Evolutionary conservation across 495 filamentous ascomycete genomes (phyloP), one percentile per base, ranked within the genome.

Genomic region (Penicillium coprophilum): DNA sequence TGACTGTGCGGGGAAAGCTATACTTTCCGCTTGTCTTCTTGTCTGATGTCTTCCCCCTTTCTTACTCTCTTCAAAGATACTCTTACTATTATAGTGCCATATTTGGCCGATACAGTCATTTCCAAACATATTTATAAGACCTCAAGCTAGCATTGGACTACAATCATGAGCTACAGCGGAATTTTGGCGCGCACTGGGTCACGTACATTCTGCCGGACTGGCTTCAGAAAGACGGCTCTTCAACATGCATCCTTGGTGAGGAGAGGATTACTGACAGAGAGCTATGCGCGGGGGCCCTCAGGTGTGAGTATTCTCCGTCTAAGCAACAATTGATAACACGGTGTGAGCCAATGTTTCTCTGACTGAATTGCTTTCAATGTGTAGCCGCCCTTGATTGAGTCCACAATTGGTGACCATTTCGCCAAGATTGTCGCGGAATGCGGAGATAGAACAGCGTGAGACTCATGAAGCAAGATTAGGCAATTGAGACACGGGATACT

Each of bases 351-450:
- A 7, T 3, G 12, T 28, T 38, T 9, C 3, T 38, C 48, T 54
- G 9, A 44, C 32, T 12, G 1, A 11, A 34, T 21, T 20, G 12
- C 20, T 56, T 20, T 31, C 10, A 1, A 12, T 24, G 3, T 47
- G 56, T 46, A 92, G 90, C 88, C 89, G 12, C 82, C 88, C 10
- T 77, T 94, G 27, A 74, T 92, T 40, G 79, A 87, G 27, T 77
- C 84, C 51, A 96, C 93, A 1, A 81, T 96, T 46, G 88, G 90
- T 1, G 80, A 92, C 51, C 89, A 97, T 65, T 96, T 97, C 52
- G 76, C 82, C 12, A 77, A 75, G 7, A 80, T 95, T 30, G 89
- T 92, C 34, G 78, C 80, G 4, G 58, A 80, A 60, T 79, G 85
- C 71, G 93, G 93, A 1, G 91, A 96, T 71, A 78, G 81, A 45